A percentile compares a stretch with the other conserved stretches of the same genome.
Conservation (phyloP, 192 early-diverging fungal genomes). For the Rhizophagus clarus region DNA sequence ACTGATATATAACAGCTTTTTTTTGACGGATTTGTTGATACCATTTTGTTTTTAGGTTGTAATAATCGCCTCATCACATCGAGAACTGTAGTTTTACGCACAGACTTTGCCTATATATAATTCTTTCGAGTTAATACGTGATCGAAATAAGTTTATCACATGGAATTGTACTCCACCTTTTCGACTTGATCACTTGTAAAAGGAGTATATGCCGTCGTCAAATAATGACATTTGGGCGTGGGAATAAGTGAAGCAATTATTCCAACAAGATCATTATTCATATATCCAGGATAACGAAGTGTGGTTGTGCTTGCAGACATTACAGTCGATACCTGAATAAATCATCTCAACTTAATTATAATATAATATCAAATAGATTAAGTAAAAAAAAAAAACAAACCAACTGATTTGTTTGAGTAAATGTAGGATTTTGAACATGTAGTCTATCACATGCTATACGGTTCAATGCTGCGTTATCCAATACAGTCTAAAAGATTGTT, state of each 20-base stretch:
- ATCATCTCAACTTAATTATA: background rate
- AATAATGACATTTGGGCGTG: conserved; percentile 96
- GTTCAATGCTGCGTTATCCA: conserved; percentile 94
- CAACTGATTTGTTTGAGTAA: conserved; percentile 94
- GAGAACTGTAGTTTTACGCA: conserved; percentile 95
- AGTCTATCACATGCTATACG: conserved; percentile 91
- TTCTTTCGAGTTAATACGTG: background rate
- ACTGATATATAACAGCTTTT: conserved; percentile 97
- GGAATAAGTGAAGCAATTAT: conserved; percentile 96
- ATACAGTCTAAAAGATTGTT: conserved; percentile 63
- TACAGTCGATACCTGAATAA: conserved; percentile 87
- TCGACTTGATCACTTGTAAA: conserved; percentile 94
- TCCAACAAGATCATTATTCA: conserved; percentile 99
- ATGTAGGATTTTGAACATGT: conserved; percentile 92
- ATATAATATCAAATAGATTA: background rate
- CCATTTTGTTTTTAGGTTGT: conserved; percentile 98
- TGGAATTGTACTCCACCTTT: conserved; percentile 48
- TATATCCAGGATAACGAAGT: conserved; percentile 97
- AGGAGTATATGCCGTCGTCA: conserved; percentile 95
- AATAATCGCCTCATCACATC: conserved; percentile 97
- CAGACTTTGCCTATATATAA: conserved; percentile 72
- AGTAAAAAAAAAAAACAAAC: conserved; percentile 40
- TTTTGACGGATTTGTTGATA: conserved; percentile 89
- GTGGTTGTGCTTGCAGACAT: conserved; percentile 97
- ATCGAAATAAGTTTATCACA: background rate